Evolutionary conservation across 176 grass and related monocot genomes (phyloP), one percentile per base, ranked within the genome.

Genomic region (Pontederia paniculata): DNA sequence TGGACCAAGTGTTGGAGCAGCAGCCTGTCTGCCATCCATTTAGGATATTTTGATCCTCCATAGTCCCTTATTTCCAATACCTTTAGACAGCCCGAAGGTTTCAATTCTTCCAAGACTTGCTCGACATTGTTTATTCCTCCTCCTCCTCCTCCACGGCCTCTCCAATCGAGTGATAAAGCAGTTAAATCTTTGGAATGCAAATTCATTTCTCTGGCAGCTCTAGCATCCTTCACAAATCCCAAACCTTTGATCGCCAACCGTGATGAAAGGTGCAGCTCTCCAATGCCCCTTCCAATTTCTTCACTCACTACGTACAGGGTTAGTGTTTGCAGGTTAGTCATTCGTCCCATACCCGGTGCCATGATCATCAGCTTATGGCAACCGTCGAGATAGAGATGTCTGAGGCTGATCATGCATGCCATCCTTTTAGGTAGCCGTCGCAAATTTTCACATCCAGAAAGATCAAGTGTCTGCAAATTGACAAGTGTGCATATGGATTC

Each of bases 211-310:
- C 12, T 65, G 5, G 75, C 75, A 41, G 58, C 25, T 57, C 5
- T 44, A 2, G n/a, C 45, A 52, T 52, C 17, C n/a, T 41, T 37
- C 2, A 79, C 54, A 37, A 42, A 44, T 9, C 37, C 31, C 42
- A 73, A 19, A 53, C 43, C 42, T 17, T n/a, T 17, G 16, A 79
- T 9, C 21, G 48, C 16, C 7, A 79, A 48, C 21, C 0, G 2
- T 5, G 48, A 66, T 55, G 23, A 8, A 0, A 81, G 67, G 47
- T 76, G 65, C 53, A 81, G 55, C 16, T 81, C 66, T 7, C 2
- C 31, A 47, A 81, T 70, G 5, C 57, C 23, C 25, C 60, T 65
- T 15, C 42, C 44, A n/a, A 49, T 19, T 44, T 31, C 8, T 21
- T 0, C 0, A 25, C 67, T 54, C 0, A 67, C 17, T 21, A 73